A percentile compares a stretch with the other conserved stretches of the same genome.
phyloP scores from a whole-genome alignment of 805 yeast genomes.

The Starmerella gropengiesseri region DNA sequence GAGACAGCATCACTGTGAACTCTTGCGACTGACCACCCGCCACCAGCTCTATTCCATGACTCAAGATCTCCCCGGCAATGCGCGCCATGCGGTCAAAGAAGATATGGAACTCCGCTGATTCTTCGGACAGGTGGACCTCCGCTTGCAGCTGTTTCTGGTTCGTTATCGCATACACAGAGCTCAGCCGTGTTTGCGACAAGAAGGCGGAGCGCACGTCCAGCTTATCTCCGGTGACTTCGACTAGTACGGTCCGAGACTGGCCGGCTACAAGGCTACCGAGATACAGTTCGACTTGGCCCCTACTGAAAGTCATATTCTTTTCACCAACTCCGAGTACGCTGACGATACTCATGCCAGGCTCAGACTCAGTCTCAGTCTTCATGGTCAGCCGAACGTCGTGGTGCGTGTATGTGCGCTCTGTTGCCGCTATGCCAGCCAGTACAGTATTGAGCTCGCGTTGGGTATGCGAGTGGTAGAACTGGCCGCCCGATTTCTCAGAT shows the following conservation, averaged over 20 bases:
- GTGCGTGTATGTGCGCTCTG: constrained; percentile 8
- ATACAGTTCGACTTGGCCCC: not conserved
- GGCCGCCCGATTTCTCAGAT: constrained; percentile 1
- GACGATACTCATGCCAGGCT: not conserved
- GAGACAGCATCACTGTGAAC: not conserved
- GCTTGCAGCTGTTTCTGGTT: not conserved
- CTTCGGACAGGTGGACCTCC: not conserved
- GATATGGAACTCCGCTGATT: not conserved
- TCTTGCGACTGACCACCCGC: not conserved
- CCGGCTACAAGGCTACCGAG: constrained; percentile 12
- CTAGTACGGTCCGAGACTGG: constrained; percentile 8
- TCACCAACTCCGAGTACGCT: constrained; percentile 1
- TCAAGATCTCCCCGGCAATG: constrained; percentile 2
- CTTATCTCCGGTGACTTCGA: not conserved
- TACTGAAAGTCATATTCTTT: not conserved
- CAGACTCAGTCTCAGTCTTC: not conserved
- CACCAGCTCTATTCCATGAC: not conserved
- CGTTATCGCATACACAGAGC: constrained; percentile 4
- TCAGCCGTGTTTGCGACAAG: not conserved
- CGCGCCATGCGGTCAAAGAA: constrained; percentile 10
- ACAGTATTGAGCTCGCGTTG: not conserved
- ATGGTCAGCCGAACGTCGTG: constrained; percentile 3
- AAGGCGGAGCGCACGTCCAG: not conserved
- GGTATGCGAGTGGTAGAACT: constrained; percentile 6
- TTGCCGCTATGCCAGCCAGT: constrained; percentile 6